Base-by-base conservation (phyloP, 2,329 filamentous ascomycete genomes). In the Chrysosporium queenslandicum region DNA sequence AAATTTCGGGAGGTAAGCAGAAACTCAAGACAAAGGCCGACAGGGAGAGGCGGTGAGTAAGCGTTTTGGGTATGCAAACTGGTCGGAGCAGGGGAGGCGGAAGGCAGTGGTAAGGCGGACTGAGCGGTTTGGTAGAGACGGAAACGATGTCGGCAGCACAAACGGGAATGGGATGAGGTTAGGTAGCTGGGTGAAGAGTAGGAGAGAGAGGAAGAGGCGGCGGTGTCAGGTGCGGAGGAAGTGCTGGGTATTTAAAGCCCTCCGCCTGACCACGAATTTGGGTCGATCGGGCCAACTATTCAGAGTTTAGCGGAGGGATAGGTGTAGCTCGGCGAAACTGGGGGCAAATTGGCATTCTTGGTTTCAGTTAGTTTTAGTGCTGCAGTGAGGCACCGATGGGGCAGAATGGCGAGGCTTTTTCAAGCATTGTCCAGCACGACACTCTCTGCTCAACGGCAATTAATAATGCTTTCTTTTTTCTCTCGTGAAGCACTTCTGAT, bases 321-420 rank as follows among this genome's bases (percentile, higher is more conserved):
- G n/a, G n/a, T n/a, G n/a, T n/a, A 27, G 43, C 29, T 46, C 43
- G 43, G 40, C 40, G 40, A 27, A 23, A 20, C 18, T 34, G 37
- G 48, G 48, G 48, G 48, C 39, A 34, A 50, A 50, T 43, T 50
- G 39, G 48, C 34, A n/a, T 27, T 43, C 40, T 43, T 43, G 39
- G 40, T 25, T 43, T 16, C 40, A 43, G 18, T 12, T 20, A 5
- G 32, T 49, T 49, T 49, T 30, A 40, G 36, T 29, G 46, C 23
- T 34, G 32, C 25, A 30, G 46, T 49, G 46, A 49, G 46, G 46
- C 46, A 36, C 34, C 32, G 40, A 29, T 32, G 34, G 37, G 37
- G 46, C 37, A 30, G 30, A 37, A 36, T 34, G 16, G 30, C 18
- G 23, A 36, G 39, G 39, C 39, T 23, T 41, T 9, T 29, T 29